phyloP scores from a whole-genome alignment of 139 green algal species.

The Zygnema circumcarinatum region DNA sequence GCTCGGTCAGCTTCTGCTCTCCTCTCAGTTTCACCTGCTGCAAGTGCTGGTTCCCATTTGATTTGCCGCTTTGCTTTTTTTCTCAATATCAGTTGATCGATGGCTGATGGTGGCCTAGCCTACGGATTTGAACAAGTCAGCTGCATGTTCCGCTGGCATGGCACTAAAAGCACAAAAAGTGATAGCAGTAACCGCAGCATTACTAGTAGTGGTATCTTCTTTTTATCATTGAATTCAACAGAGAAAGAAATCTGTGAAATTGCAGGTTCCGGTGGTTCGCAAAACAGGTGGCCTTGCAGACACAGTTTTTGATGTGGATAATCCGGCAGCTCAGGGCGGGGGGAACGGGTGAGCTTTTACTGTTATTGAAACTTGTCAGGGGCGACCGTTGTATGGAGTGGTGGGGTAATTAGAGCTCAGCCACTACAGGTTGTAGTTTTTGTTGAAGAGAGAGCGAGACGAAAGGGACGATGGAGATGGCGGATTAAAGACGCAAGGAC shows the following conservation, averaged over 20 bases:
- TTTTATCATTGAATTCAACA: no score
- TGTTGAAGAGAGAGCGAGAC: no score
- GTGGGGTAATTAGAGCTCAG: no score
- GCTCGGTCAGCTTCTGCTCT: conserved; percentile 33
- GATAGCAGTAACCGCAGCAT: no score
- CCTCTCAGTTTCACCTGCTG: neutral
- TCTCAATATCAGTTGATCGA: neutral
- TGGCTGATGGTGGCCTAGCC: no score
- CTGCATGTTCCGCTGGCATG: neutral
- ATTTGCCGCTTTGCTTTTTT: neutral
- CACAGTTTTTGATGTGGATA: conserved; percentile 66
- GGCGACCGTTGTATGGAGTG: neutral
- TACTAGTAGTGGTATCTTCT: no score
- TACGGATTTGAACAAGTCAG: no score
- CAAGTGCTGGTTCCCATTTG: neutral
- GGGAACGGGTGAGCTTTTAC: conserved; percentile 57
- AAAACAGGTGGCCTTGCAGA: conserved; percentile 63
- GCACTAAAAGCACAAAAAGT: no score
- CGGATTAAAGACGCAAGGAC: no score
- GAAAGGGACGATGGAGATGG: no score
- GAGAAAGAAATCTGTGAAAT: no score
- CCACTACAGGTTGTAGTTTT: no score
- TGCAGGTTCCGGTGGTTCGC: conserved; percentile 47
- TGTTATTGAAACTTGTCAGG: neutral
- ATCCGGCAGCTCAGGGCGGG: conserved; percentile 13